Conservation (phyloP, 305 asterid species). For the Rubia balearica region DNA sequence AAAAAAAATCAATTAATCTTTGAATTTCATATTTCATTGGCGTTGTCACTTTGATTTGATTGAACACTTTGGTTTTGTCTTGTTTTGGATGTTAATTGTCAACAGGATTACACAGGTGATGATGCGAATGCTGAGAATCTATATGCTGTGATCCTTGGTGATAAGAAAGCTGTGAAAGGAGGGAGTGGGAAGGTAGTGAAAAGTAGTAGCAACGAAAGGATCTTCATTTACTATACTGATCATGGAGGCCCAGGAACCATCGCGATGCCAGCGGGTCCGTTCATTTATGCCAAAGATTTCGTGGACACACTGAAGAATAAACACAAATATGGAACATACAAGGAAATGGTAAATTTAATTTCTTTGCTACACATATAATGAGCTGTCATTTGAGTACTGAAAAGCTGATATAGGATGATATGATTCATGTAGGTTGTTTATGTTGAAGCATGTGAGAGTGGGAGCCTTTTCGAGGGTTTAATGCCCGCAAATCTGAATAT, state of each 20-base stretch:
- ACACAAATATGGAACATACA: conserved; percentile 56
- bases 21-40: background rate
- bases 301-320: conserved; percentile 65
- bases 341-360: conserved; percentile 50
- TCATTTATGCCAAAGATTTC: conserved; percentile 59
- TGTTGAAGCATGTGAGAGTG: conserved; percentile 88
- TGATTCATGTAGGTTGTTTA: conserved; percentile 47
- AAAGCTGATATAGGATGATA: background rate
- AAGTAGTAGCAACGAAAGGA: conserved; percentile 59
- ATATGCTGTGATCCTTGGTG: conserved; percentile 80
- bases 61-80: background rate
- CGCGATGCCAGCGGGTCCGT: conserved; percentile 70
- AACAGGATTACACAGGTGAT: conserved; percentile 75
- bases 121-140: conserved; percentile 53
- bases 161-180: conserved; percentile 52
- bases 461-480: conserved; percentile 80
- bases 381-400: too few species aligned
- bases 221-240: conserved; percentile 74
- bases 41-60: background rate
- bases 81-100: background rate
- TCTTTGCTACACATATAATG: too few species aligned
- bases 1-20: too few species aligned
- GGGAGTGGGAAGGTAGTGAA: conserved; percentile 75
- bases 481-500: conserved; percentile 62
- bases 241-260: conserved; percentile 66